Conservation (phyloP, 1,284 basidiomycete genomes). For the Ceratobasidium sp. region DNA sequence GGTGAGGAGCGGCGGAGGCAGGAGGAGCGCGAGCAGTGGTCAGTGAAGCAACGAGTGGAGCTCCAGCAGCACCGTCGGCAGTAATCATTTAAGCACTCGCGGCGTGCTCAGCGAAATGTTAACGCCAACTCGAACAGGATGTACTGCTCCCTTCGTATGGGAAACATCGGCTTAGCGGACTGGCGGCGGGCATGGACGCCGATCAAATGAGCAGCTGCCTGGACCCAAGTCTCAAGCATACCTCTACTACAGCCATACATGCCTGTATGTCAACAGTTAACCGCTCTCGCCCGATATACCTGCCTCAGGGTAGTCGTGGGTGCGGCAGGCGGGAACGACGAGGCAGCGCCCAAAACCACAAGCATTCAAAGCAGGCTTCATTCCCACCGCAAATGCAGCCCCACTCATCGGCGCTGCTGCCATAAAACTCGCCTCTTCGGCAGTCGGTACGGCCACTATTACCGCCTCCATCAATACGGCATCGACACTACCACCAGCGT, state of each 20-base stretch:
- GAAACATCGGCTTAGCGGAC: constrained; percentile 9
- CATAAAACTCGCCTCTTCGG: constrained; percentile 17
- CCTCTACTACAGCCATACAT: constrained; percentile 10
- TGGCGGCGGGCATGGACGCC: constrained; percentile 15
- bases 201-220: background rate
- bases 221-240: constrained; percentile 1
- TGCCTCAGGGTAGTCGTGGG: background rate
- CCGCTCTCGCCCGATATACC: background rate
- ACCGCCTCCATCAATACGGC: constrained; percentile 30
- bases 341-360: constrained; percentile 13
- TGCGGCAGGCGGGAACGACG: background rate
- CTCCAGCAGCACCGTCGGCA: constrained; percentile 18
- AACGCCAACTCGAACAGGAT: background rate
- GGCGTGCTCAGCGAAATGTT: background rate
- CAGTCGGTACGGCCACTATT: constrained; percentile 14
- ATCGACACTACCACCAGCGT: constrained; percentile 27
- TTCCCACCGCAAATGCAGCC: background rate
- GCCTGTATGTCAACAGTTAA: constrained; percentile 22
- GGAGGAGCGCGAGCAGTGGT: constrained; percentile 24
- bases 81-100: constrained; percentile 11
- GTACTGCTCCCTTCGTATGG: background rate
- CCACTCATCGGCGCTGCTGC: background rate
- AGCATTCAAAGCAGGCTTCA: background rate
- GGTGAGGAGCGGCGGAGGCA: constrained; percentile 31
- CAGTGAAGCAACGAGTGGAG: constrained; percentile 7